Base-by-base conservation (phyloP, 768 basidiomycete genomes). In the Pleurotus tuber-regium region DNA sequence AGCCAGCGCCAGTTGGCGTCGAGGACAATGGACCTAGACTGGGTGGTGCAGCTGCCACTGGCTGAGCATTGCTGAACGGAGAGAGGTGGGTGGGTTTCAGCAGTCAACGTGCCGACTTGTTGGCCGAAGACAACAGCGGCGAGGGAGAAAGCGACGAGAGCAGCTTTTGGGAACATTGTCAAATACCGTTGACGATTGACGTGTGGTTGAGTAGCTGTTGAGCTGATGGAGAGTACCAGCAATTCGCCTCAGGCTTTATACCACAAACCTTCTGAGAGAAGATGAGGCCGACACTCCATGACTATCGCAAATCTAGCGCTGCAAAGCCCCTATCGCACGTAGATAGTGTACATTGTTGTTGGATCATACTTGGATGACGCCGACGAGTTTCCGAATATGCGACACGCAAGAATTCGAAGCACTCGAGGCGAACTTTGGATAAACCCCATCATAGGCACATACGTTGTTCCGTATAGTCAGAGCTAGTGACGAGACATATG, bases 1-100 rank as follows among this genome's bases (percentile, higher is more conserved):
- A 76, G 60, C 78, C 77, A 81, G 54, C 80, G 77, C 79, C 79
- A 82, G 71, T 81, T 80, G 55, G 75, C 59, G 63, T 82, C 80
- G 63, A 83, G 71, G 44, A 75, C 73, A 59, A 83, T 69, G 25
- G 66, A 50, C 14, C 36, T 43, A 29, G 62, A 57, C 31, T 65
- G 62, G n/a, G 67, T 70, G 5, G 64, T 67, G 65, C 79, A 79
- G 24, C 66, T 63, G 5, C 46, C 46, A 8, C 29, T 29, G 36
- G 66, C 61, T 11, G 78, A 74, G 63, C 80, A 82, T 52, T 74
- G 68, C 59, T 75, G 65, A 62, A 67, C 72, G 39, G 73, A 59
- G 36, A 83, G 65, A 23, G 62, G 28, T 18, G 80, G 79, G 65
- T 80, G 79, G 55, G 57, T 70, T 60, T 83, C 80, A 4, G 80